Percentiles rank a stretch among this genome's conserved stretches.
Conservation (phyloP, 208 protist species). For the Paratrypanosoma confusum region DNA sequence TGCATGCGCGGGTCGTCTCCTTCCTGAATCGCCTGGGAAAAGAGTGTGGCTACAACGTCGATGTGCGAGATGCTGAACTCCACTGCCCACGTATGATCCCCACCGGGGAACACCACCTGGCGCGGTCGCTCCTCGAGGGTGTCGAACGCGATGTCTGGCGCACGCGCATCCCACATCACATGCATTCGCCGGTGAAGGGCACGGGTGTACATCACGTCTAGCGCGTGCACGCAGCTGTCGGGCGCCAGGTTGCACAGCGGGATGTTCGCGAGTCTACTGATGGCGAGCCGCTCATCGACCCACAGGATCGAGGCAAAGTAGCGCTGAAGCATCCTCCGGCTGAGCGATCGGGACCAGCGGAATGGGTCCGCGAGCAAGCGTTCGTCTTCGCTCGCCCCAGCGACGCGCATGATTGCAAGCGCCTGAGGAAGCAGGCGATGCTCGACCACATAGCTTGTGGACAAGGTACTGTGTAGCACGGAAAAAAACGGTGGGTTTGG, state of each 20-base stretch:
- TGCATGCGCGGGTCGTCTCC: slow-evolving; percentile 67
- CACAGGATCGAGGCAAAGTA: slow-evolving; percentile 70
- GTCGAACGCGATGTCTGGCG: slow-evolving; percentile 56
- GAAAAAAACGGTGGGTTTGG: slow-evolving; percentile 37
- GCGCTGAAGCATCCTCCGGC: slow-evolving; percentile 60
- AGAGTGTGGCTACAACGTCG: slow-evolving; percentile 80
- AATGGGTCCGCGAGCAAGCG: slow-evolving; percentile 77
- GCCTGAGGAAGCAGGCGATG: slow-evolving; percentile 38
- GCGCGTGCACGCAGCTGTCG: slow-evolving; percentile 75
- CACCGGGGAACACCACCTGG: slow-evolving; percentile 70
- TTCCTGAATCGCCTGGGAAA: slow-evolving; percentile 84
- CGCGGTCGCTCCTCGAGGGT: slow-evolving; percentile 64
- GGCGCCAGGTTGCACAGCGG: slow-evolving; percentile 79
- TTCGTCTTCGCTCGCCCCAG: slow-evolving; percentile 76
- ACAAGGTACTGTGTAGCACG: slow-evolving; percentile 58
- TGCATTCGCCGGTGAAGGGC: slow-evolving; percentile 60
- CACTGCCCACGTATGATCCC: slow-evolving; percentile 71
- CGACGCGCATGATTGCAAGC: slow-evolving; percentile 62
- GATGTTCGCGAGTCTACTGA: slow-evolving; percentile 67
- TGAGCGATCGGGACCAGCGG: slow-evolving; percentile 57
- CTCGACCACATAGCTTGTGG: slow-evolving; percentile 48
- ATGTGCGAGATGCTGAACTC: slow-evolving; percentile 79
- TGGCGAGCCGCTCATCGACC: slow-evolving; percentile 72
- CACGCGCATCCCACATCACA: slow-evolving; percentile 70
- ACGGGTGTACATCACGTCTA: slow-evolving; percentile 75